Conservation (phyloP, 129 eudicot genomes). For the Mikania micrantha region DNA sequence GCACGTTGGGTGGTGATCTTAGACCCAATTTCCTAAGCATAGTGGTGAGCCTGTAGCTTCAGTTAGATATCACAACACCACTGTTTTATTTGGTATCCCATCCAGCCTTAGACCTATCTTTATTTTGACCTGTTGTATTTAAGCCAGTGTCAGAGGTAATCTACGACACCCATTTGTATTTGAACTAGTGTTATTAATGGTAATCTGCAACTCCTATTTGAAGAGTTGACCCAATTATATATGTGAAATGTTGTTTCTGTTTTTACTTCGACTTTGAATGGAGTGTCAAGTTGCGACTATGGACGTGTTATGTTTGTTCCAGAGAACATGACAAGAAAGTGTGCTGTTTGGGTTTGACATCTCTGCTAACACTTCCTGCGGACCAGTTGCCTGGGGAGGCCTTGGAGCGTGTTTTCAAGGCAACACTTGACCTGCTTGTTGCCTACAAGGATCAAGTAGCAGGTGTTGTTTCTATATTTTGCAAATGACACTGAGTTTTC, state of each 20-base stretch:
- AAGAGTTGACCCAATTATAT: background rate
- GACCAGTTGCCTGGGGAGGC: conserved; percentile 93
- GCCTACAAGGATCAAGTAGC: conserved; percentile 96
- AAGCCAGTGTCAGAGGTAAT: too few relatives aligned
- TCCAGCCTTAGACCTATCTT: too few relatives aligned
- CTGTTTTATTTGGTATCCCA: too few relatives aligned
- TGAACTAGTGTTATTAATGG: too few relatives aligned
- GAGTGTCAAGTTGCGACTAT: background rate
- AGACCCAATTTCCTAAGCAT: too few relatives aligned
- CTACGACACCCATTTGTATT: too few relatives aligned
- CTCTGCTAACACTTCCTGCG: conserved; percentile 74
- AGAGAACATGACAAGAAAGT: conserved; percentile 91
- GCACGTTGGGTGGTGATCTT: too few relatives aligned
- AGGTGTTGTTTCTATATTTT: conserved; percentile 30
- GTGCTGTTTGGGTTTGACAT: conserved; percentile 92
- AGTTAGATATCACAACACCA: too few relatives aligned
- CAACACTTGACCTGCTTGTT: conserved; percentile 86
- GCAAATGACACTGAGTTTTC: background rate
- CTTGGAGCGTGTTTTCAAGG: conserved; percentile 83
- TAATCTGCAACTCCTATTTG: too few relatives aligned
- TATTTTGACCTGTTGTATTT: too few relatives aligned
- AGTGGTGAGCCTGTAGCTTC: too few relatives aligned
- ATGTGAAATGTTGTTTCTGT: background rate
- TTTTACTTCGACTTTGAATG: background rate
- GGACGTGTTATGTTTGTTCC: background rate